Conservation (phyloP, 2,329 filamentous ascomycete genomes). For the Colletotrichum musae region DNA sequence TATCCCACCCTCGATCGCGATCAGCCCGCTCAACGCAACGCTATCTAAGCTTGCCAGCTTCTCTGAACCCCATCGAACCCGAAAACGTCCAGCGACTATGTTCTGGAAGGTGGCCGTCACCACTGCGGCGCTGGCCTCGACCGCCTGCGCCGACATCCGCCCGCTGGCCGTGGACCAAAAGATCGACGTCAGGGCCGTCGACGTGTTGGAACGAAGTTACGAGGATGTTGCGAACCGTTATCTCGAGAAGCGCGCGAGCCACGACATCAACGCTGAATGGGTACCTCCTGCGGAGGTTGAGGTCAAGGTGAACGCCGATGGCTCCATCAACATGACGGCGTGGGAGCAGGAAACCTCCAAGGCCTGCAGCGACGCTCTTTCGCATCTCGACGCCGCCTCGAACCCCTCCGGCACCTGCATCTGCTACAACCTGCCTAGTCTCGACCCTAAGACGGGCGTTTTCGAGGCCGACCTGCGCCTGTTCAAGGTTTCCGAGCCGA, state of each 20-base stretch:
- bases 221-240: slow-evolving; percentile 42
- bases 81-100: slow-evolving; percentile 24
- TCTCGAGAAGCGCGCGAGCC: slow-evolving; percentile 43
- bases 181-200: slow-evolving; percentile 47
- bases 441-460: slow-evolving; percentile 76
- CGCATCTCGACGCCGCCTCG: slow-evolving; percentile 68
- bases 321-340: slow-evolving; percentile 65
- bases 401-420: slow-evolving; percentile 85
- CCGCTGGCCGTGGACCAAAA: slow-evolving; percentile 45
- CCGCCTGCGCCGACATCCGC: slow-evolving; percentile 40
- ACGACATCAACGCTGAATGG: slow-evolving; percentile 26
- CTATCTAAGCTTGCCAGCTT: slow-evolving; percentile 7
- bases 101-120: slow-evolving; percentile 40
- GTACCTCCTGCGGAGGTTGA: slow-evolving; percentile 41
- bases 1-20: slow-evolving; percentile 16
- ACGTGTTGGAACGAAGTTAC: slow-evolving; percentile 40
- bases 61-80: neutral
- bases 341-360: slow-evolving; percentile 68
- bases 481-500: slow-evolving; percentile 76
- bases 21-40: slow-evolving; percentile 1
- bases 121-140: slow-evolving; percentile 37
- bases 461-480: slow-evolving; percentile 85
- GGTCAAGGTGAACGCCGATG: slow-evolving; percentile 57
- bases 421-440: slow-evolving; percentile 85
- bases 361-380: slow-evolving; percentile 73